Percentiles rank a stretch among this genome's conserved stretches.
Conservation (phyloP, 495 filamentous ascomycete species). For the Lasiosphaeria ovina region DNA sequence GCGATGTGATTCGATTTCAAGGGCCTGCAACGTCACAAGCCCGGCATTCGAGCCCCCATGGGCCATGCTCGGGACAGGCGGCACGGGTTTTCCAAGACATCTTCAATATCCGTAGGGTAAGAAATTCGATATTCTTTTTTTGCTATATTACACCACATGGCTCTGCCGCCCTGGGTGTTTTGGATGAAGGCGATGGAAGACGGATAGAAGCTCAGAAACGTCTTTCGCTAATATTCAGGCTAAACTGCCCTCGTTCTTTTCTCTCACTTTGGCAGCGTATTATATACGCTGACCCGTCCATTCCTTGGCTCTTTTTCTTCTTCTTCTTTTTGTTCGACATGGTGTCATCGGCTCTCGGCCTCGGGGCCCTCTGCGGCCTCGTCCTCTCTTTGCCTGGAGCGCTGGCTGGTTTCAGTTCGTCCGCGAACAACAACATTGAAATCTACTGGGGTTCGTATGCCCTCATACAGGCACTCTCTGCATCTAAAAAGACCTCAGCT, state of each 20-base stretch:
- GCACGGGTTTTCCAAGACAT: background rate
- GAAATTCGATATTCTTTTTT: background rate
- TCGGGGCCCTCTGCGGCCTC: slow-evolving; percentile 15
- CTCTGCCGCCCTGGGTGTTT: background rate
- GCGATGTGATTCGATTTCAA: background rate
- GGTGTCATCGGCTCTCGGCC: slow-evolving; percentile 6
- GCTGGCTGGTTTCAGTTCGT: slow-evolving; percentile 48
- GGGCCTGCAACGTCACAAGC: slow-evolving; percentile 9
- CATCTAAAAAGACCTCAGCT: background rate
- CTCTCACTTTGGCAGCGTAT: background rate
- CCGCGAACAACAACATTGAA: slow-evolving; percentile 56
- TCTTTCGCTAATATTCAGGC: background rate
- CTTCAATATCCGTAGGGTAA: background rate
- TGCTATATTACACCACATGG: background rate
- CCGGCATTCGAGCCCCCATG: background rate
- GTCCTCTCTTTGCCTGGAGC: slow-evolving; percentile 6
- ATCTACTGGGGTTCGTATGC: slow-evolving; percentile 58
- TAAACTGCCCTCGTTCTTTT: slow-evolving; percentile 7
- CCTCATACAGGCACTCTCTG: background rate
- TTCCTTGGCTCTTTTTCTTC: background rate
- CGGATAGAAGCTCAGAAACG: background rate
- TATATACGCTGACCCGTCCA: background rate
- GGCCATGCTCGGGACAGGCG: background rate
- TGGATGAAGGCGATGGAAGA: background rate
- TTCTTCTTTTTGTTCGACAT: slow-evolving; percentile 6